Conservation (phyloP, 306 rosid genomes). For the Vigna reflexopilosa region DNA sequence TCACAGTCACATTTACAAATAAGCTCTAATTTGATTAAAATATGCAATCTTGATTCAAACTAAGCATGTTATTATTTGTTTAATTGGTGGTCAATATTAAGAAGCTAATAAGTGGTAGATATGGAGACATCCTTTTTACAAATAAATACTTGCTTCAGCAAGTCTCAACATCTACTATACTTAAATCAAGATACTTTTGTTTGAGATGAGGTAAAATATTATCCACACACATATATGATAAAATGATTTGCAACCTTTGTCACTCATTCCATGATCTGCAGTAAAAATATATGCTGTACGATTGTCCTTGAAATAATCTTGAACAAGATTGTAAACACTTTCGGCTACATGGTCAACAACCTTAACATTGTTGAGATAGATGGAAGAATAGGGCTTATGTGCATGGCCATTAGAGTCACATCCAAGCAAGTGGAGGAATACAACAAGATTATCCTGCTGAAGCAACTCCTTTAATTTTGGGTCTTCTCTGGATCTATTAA, state of each 20-base stretch:
- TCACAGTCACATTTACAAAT: background rate
- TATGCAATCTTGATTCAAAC: constrained; percentile 25
- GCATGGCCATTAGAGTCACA: constrained; percentile 98
- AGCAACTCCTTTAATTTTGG: constrained; percentile 69
- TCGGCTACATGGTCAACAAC: constrained; percentile 88
- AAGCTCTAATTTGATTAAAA: background rate
- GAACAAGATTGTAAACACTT: constrained; percentile 75
- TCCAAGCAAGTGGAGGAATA: constrained; percentile 88
- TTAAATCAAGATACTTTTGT: constrained; percentile 14
- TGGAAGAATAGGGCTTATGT: constrained; percentile 81
- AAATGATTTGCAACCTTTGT: constrained; percentile 67
- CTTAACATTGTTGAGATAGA: constrained; percentile 88
- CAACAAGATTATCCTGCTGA: constrained; percentile 71
- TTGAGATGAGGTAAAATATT: constrained; percentile 25
- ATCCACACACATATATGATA: constrained; percentile 24
- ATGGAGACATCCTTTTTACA: constrained; percentile 15
- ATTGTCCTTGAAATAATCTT: constrained; percentile 80
- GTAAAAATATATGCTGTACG: constrained; percentile 81
- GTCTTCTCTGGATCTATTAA: constrained; percentile 75
- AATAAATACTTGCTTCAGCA: constrained; percentile 36
- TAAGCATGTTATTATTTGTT: background rate
- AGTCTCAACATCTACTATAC: constrained; percentile 33
- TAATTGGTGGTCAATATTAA: constrained; percentile 10
- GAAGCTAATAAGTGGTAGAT: constrained; percentile 19
- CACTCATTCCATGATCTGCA: constrained; percentile 97